Percentiles rank a stretch among this genome's conserved stretches.
Conservation (phyloP, 2,329 filamentous ascomycete species). For the Ascochyta koolunga region DNA sequence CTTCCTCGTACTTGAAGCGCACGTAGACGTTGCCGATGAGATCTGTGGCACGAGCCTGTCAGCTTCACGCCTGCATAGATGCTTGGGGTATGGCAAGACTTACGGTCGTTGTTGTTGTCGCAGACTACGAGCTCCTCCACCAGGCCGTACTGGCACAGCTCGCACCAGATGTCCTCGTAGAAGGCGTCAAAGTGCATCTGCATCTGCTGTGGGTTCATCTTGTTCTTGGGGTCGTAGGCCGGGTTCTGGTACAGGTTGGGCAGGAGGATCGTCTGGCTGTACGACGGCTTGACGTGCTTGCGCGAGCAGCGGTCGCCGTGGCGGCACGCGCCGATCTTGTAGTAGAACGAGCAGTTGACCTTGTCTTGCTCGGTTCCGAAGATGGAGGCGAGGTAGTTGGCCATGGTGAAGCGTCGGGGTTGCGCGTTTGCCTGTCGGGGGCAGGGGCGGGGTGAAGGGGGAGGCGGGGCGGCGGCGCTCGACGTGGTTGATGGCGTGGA, state of each 20-base stretch:
- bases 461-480: constrained; percentile 1
- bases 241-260: constrained; percentile 99
- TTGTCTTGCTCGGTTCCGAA: constrained; percentile 99
- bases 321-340: constrained; percentile 98
- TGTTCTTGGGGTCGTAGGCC: constrained; percentile 93
- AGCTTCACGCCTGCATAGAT: neutral
- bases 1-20: constrained; percentile 99
- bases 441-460: neutral
- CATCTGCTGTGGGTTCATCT: constrained; percentile 94
- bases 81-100: constrained; percentile 44
- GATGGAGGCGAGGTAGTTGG: constrained; percentile 98
- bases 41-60: constrained; percentile 59
- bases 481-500: constrained; percentile 7
- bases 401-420: constrained; percentile 63
- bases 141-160: constrained; percentile 97
- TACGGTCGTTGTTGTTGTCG: constrained; percentile 98
- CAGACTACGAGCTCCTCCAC: constrained; percentile 97
- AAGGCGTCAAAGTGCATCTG: constrained; percentile 99
- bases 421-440: neutral
- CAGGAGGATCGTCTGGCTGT: constrained; percentile 96
- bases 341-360: constrained; percentile 99
- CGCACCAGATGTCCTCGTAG: constrained; percentile 99
- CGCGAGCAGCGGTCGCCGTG: constrained; percentile 98
- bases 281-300: constrained; percentile 99
- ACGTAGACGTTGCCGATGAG: constrained; percentile 99